Evolutionary conservation across 139 green algal species (phyloP).

Genomic region (Zygnema circumcarinatum): DNA sequence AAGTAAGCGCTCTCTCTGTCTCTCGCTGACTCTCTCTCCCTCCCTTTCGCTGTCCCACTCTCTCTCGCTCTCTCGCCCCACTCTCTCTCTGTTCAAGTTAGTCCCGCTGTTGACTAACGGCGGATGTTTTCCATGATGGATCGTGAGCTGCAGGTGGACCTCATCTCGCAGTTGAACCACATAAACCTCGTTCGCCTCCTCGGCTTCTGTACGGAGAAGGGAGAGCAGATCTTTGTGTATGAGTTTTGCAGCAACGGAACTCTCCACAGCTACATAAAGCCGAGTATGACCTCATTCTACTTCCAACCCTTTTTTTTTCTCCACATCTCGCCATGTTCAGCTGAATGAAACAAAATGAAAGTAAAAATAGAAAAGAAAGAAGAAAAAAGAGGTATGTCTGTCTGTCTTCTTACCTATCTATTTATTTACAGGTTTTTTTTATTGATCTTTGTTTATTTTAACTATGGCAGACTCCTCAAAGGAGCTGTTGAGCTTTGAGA

Average conservation of each 20-base stretch:
- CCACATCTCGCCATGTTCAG: not conserved
- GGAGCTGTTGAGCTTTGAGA: not conserved
- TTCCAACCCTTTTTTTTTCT: not conserved
- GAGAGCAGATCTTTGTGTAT: conserved; percentile 47
- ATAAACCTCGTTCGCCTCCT: conserved; percentile 40
- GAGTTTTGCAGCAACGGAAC: conserved; percentile 37
- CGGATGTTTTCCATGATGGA: too few relatives aligned
- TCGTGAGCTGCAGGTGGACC: conserved; percentile 18
- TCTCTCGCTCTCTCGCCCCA: too few relatives aligned
- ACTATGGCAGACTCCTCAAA: not conserved
- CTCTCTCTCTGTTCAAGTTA: too few relatives aligned
- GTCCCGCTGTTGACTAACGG: too few relatives aligned
- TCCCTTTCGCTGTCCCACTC: too few relatives aligned
- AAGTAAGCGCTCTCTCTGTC: too few relatives aligned
- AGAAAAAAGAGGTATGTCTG: too few relatives aligned
- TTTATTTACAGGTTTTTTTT: not conserved
- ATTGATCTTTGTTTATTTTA: not conserved
- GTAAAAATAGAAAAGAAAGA: too few relatives aligned
- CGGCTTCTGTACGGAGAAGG: conserved; percentile 32
- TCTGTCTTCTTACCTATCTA: conserved; percentile 10
- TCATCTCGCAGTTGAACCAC: conserved; percentile 40
- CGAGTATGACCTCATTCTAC: not conserved
- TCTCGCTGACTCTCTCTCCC: too few relatives aligned
- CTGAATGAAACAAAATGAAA: too few relatives aligned
- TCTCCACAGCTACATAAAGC: conserved; percentile 26